phyloP scores from a whole-genome alignment of 2,329 filamentous ascomycete genomes.

The Fusarium pseudoanthophilum region DNA sequence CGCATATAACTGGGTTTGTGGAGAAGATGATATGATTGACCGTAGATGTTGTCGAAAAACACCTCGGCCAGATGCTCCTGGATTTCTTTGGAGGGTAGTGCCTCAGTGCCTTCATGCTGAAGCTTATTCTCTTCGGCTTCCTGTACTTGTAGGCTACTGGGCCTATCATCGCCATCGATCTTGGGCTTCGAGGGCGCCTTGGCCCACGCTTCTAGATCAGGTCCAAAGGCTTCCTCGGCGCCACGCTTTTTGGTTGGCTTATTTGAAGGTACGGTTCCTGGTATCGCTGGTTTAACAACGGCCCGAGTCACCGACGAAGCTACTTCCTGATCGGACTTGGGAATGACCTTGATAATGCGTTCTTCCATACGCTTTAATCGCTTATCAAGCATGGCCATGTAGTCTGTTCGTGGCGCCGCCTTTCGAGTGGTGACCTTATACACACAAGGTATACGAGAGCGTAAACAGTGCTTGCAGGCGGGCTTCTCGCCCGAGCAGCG shows the following conservation, averaged over 20 bases:
- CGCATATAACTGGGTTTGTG: slow-evolving; percentile 99
- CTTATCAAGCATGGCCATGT: slow-evolving; percentile 99
- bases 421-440: slow-evolving; percentile 98
- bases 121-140: slow-evolving; percentile 80
- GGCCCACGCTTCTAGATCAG: slow-evolving; percentile 85
- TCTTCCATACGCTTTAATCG: slow-evolving; percentile 97
- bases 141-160: slow-evolving; percentile 66
- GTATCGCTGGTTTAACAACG: slow-evolving; percentile 81
- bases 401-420: slow-evolving; percentile 92
- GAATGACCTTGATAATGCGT: slow-evolving; percentile 93
- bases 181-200: slow-evolving; percentile 65
- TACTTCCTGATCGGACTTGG: slow-evolving; percentile 81
- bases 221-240: slow-evolving; percentile 87
- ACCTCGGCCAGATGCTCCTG: slow-evolving; percentile 94
- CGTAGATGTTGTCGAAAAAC: slow-evolving; percentile 96
- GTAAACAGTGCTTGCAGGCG: slow-evolving; percentile 93
- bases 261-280: slow-evolving; percentile 60
- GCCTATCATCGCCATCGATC: slow-evolving; percentile 54
- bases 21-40: slow-evolving; percentile 91
- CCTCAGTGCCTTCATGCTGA: slow-evolving; percentile 82
- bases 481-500: slow-evolving; percentile 97
- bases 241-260: slow-evolving; percentile 79
- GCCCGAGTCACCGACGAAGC: slow-evolving; percentile 77
- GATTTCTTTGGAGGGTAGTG: slow-evolving; percentile 84
- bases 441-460: slow-evolving; percentile 93